Evolutionary conservation across 129 eudicot species (phyloP).

Genomic region (Dittrichia graveolens): DNA sequence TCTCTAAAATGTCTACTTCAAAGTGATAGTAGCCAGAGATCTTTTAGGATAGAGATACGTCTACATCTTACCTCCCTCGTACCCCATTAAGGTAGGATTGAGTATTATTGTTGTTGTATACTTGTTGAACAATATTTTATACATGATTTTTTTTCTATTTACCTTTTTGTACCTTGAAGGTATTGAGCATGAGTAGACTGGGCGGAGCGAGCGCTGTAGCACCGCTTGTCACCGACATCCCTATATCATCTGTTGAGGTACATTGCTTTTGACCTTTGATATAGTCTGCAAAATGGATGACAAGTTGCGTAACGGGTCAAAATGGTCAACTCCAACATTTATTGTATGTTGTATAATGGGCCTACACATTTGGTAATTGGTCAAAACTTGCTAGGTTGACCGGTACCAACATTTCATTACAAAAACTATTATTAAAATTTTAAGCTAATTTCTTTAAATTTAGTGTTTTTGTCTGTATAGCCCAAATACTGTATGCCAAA

Average conservation of each 20-base stretch:
- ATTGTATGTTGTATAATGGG: background rate
- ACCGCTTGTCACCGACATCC: constrained; percentile 94
- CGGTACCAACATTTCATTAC: background rate
- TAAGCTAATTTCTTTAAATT: background rate
- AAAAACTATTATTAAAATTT: background rate
- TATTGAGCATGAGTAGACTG: constrained; percentile 95
- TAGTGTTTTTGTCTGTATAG: background rate
- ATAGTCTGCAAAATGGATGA: constrained; percentile 9
- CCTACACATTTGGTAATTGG: background rate
- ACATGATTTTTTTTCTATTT: background rate
- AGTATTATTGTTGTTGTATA: constrained; percentile 5
- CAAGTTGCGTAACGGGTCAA: constrained; percentile 1
- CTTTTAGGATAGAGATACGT: no score
- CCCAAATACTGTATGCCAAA: background rate
- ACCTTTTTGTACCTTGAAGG: constrained; percentile 47
- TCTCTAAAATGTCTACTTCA: no score
- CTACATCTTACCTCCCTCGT: no score
- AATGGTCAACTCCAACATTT: constrained; percentile 2
- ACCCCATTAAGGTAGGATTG: no score
- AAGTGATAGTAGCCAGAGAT: no score
- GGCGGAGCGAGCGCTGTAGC: constrained; percentile 99
- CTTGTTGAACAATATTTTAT: background rate
- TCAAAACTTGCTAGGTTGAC: background rate
- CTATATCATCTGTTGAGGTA: constrained; percentile 88
- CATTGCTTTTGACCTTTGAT: background rate